Percentiles rank a stretch among this genome's conserved stretches.
phyloP scores from a whole-genome alignment of 1,284 basidiomycete species.

The Cutaneotrichosporon spelunceum region DNA sequence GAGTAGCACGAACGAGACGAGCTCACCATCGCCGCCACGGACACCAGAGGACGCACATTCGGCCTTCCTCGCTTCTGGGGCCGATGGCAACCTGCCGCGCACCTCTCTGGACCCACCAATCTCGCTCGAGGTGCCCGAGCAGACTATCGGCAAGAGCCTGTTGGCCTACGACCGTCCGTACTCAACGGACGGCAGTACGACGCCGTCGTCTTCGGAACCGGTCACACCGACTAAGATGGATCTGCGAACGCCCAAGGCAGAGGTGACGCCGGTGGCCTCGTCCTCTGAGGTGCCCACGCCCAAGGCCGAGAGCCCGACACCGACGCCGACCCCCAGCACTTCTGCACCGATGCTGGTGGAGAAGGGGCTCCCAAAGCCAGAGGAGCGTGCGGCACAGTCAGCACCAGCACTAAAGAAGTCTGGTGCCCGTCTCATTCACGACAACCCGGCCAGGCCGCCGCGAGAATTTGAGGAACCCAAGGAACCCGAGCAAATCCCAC shows the following conservation, averaged over 20 bases:
- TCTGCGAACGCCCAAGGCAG: constrained; percentile 10
- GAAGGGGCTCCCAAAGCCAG: constrained; percentile 8
- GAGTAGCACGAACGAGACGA: constrained; percentile 43
- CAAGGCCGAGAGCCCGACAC: constrained; percentile 7
- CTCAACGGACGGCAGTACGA: not conserved
- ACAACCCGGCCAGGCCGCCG: constrained; percentile 20
- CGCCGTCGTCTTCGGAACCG: constrained; percentile 2
- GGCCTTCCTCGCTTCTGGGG: constrained; percentile 10
- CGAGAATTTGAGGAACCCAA: constrained; percentile 18
- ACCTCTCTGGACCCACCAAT: constrained; percentile 13
- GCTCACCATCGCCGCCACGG: constrained; percentile 44
- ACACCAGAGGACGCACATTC: constrained; percentile 36
- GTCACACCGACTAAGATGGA: constrained; percentile 11
- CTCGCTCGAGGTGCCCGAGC: constrained; percentile 3
- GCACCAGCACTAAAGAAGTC: not conserved
- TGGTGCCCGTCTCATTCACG: constrained; percentile 6
- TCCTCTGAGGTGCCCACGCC: constrained; percentile 3
- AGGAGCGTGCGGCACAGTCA: not conserved
- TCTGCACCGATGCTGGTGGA: constrained; percentile 8
- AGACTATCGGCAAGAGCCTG: not conserved
- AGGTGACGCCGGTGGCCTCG: not conserved
- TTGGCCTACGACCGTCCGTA: constrained; percentile 1
- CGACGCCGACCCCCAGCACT: constrained; percentile 4
- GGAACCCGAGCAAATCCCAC: constrained; percentile 17
- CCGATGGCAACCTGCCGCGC: constrained; percentile 1